Base-by-base conservation (phyloP, 371 early-diverging fungal species). In the Saksenaea vasiformis region DNA sequence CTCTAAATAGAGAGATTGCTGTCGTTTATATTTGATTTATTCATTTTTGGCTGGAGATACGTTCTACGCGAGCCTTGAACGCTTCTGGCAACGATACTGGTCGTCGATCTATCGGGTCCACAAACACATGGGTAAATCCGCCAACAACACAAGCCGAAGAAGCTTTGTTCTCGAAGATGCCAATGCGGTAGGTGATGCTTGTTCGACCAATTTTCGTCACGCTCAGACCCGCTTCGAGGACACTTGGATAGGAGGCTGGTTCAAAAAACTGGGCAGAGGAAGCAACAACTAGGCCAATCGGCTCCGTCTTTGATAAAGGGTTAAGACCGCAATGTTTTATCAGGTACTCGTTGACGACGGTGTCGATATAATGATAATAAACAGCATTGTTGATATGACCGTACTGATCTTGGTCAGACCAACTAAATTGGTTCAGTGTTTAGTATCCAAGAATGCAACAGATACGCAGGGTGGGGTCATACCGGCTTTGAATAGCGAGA, bases 331-430 rank as follows among this genome's bases (percentile, higher is more conserved):
- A 72, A 28, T 83, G 65, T 17, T 76, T 71, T 47, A 82, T 85
- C 53, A 88, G 68, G 39, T 80, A 88, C 7, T 80, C 77, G 34
- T 87, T 87, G 51, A 87, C 83, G 19, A 84, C 66, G 2, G 86
- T 86, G 60, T 88, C 88, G 57, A 88, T 84, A 56, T 83, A 85
- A 47, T 74, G 70, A 58, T 88, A 85, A 60, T 83, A 87, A 24
- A 85, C 70, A 0, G 84, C 78, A 59, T 88, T 88, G 68, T 88
- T 88, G 51, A 88, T 70, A 70, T 88, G 88, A 14, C 85, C 85
- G 60, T 88, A 88, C 38, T 82, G 78, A 56, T 88, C 88, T 53
- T 85, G 84, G 59, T 87, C 88, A 31, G 78, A 72, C 84, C 86
- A 85, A 55, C 87, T 73, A 55, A 22, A 54, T 19, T 24, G 43